phyloP scores from a whole-genome alignment of 495 filamentous ascomycete genomes.

The Arthonia radiata region DNA sequence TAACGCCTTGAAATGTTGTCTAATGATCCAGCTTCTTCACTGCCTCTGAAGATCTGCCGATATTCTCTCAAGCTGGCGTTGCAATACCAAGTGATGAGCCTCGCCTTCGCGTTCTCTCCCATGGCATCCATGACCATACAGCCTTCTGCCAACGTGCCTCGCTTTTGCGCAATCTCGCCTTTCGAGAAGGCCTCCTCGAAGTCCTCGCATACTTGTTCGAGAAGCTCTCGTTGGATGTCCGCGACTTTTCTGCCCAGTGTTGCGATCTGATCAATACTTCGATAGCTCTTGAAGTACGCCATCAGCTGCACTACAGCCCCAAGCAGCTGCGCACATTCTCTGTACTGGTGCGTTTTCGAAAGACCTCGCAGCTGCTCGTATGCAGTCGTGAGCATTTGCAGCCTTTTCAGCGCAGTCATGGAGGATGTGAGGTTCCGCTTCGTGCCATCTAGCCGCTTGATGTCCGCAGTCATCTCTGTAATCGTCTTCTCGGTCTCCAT shows the following conservation, averaged over 20 bases:
- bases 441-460: slow-evolving; percentile 88
- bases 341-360: slow-evolving; percentile 69
- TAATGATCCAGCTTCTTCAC: slow-evolving; percentile 86
- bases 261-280: slow-evolving; percentile 94
- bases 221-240: slow-evolving; percentile 75
- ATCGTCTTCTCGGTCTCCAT: slow-evolving; percentile 85
- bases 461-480: slow-evolving; percentile 97
- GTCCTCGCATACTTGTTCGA: slow-evolving; percentile 95
- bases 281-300: slow-evolving; percentile 95
- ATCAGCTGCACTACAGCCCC: slow-evolving; percentile 95
- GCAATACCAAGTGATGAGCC: slow-evolving; percentile 88
- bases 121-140: slow-evolving; percentile 89
- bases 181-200: slow-evolving; percentile 91
- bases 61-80: slow-evolving; percentile 94
- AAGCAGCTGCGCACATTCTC: slow-evolving; percentile 83
- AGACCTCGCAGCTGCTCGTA: slow-evolving; percentile 84
- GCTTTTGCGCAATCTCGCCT: slow-evolving; percentile 47
- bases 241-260: slow-evolving; percentile 79
- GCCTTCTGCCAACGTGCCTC: slow-evolving; percentile 52
- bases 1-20: slow-evolving; percentile 93
- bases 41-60: slow-evolving; percentile 79
- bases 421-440: slow-evolving; percentile 90
- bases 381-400: slow-evolving; percentile 97
- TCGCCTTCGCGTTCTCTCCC: slow-evolving; percentile 61
- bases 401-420: slow-evolving; percentile 90